A percentile compares a stretch with the other conserved stretches of the same genome.
phyloP scores from a whole-genome alignment of 2,329 filamentous ascomycete species.

The Paraphaeosphaeria sporulosa region DNA sequence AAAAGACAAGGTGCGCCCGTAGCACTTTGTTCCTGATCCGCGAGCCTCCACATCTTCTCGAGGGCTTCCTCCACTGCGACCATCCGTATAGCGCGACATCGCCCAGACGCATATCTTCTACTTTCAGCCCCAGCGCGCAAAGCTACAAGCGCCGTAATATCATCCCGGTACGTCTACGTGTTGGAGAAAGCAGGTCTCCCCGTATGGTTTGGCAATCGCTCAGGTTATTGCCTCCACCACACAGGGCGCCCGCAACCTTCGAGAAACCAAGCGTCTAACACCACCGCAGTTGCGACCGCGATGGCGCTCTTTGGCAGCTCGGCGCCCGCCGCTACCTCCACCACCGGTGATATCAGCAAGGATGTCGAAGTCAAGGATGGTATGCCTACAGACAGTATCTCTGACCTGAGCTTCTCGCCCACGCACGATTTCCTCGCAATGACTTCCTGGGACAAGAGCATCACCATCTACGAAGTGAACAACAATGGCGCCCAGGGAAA shows the following conservation, averaged over 20 bases:
- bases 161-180: neutral
- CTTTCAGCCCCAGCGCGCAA: neutral
- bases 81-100: neutral
- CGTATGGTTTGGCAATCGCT: neutral
- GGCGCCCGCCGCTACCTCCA: constrained; percentile 66
- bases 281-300: constrained; percentile 11
- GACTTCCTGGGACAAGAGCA: constrained; percentile 96
- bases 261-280: neutral
- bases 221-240: no score
- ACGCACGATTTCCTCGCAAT: constrained; percentile 84
- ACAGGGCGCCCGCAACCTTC: neutral
- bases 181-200: neutral
- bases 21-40: constrained; percentile 7
- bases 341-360: constrained; percentile 88
- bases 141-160: constrained; percentile 5
- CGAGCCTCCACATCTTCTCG: neutral
- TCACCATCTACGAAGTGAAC: constrained; percentile 93
- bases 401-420: constrained; percentile 83
- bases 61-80: neutral
- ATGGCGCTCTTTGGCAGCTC: constrained; percentile 70
- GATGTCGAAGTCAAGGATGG: constrained; percentile 76
- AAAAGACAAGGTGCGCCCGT: constrained; percentile 13
- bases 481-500: constrained; percentile 84
- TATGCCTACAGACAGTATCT: constrained; percentile 83
- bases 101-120: neutral